Evolutionary conservation across 257 asterid species (phyloP).

Genomic region (Solanum etuberosum): DNA sequence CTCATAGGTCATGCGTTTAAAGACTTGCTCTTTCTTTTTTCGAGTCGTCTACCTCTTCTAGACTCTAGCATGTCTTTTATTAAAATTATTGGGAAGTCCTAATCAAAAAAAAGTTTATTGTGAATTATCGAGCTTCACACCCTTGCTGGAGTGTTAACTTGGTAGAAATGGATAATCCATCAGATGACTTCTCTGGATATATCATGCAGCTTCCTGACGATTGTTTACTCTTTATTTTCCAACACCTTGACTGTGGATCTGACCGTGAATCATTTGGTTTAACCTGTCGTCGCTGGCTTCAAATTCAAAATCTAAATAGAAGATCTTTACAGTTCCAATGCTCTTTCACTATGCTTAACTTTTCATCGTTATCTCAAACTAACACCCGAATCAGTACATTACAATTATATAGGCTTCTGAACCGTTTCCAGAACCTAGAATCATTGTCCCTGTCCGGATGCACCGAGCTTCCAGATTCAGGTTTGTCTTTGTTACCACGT

Average conservation of each 20-base stretch:
- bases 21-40: slow-evolving; percentile 56
- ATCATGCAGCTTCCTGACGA: slow-evolving; percentile 48
- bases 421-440: slow-evolving; percentile 39
- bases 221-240: slow-evolving; percentile 41
- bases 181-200: not conserved
- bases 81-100: slow-evolving; percentile 45
- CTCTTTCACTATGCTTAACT: slow-evolving; percentile 25
- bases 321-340: slow-evolving; percentile 51
- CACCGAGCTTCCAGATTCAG: slow-evolving; percentile 54
- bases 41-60: slow-evolving; percentile 40
- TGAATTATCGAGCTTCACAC: slow-evolving; percentile 59
- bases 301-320: slow-evolving; percentile 49
- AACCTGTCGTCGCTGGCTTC: slow-evolving; percentile 59
- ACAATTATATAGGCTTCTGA: slow-evolving; percentile 35
- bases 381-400: slow-evolving; percentile 14
- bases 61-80: slow-evolving; percentile 7
- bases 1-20: slow-evolving; percentile 60
- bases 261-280: slow-evolving; percentile 64
- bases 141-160: slow-evolving; percentile 28
- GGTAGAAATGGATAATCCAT: slow-evolving; percentile 16
- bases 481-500: slow-evolving; percentile 23
- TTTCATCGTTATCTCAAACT: slow-evolving; percentile 28
- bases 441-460: slow-evolving; percentile 57
- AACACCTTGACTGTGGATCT: slow-evolving; percentile 29
- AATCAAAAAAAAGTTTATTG: slow-evolving; percentile 9